Conservation (phyloP, 2,329 filamentous ascomycete genomes). For the Alternaria sp. region DNA sequence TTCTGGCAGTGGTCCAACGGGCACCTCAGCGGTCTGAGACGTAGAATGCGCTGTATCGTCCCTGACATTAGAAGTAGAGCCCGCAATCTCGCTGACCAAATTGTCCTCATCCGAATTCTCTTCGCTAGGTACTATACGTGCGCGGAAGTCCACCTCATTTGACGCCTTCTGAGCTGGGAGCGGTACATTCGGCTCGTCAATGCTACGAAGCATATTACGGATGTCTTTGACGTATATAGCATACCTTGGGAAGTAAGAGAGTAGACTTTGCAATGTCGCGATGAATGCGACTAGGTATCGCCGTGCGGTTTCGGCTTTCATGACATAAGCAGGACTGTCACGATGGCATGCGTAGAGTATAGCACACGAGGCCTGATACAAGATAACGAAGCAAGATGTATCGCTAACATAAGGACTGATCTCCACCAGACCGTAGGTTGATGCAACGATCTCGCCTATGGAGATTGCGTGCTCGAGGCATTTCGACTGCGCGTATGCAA, state of each 20-base stretch:
- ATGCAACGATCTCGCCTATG: slow-evolving; percentile 17
- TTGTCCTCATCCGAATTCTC: slow-evolving; percentile 10
- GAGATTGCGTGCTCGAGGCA: slow-evolving; percentile 16
- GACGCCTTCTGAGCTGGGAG: slow-evolving; percentile 13
- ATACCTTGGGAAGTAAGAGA: slow-evolving; percentile 11
- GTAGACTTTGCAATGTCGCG: neutral
- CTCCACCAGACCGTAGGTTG: slow-evolving; percentile 5
- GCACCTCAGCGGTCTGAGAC: too few relatives aligned
- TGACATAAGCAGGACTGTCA: slow-evolving; percentile 18
- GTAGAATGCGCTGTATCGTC: neutral
- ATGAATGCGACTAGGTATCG: slow-evolving; percentile 19
- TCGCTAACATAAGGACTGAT: slow-evolving; percentile 10
- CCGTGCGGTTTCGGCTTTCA: slow-evolving; percentile 14
- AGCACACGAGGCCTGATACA: slow-evolving; percentile 24
- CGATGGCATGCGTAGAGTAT: slow-evolving; percentile 24
- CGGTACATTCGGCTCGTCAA: slow-evolving; percentile 11
- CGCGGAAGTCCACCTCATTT: slow-evolving; percentile 17
- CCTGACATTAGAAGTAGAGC: neutral
- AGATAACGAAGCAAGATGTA: slow-evolving; percentile 9
- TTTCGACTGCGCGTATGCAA: slow-evolving; percentile 17
- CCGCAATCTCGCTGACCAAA: neutral
- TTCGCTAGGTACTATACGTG: slow-evolving; percentile 1
- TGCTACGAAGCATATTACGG: slow-evolving; percentile 22
- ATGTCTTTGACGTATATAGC: slow-evolving; percentile 18
- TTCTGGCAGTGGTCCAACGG: neutral